phyloP scores from a whole-genome alignment of 805 yeast species.

The Candida verbasci region DNA sequence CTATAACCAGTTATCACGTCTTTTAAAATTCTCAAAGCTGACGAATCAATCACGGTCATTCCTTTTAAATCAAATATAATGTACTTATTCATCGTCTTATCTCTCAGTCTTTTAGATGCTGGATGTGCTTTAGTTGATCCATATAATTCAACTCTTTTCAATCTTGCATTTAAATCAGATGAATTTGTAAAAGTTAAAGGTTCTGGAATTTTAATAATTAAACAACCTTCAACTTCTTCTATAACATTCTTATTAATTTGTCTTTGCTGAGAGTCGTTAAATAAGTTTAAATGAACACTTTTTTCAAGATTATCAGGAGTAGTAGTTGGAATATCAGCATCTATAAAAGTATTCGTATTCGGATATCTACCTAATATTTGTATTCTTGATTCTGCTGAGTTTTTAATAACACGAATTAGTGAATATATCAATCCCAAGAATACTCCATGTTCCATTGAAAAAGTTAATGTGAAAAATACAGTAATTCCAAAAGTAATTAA shows the following conservation, averaged over 20 bases:
- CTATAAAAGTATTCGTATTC: constrained; percentile 36
- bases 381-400: constrained; percentile 40
- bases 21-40: constrained; percentile 35
- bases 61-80: constrained; percentile 40
- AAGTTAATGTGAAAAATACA: constrained; percentile 34
- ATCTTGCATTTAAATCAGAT: constrained; percentile 33
- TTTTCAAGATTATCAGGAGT: constrained; percentile 7
- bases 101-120: constrained; percentile 32
- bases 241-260: constrained; percentile 31
- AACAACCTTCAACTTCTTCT: constrained; percentile 43
- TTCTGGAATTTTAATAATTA: constrained; percentile 40
- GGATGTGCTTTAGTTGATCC: constrained; percentile 44
- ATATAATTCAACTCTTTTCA: constrained; percentile 37
- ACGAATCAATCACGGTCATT: constrained; percentile 39
- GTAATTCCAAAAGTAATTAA: constrained; percentile 44
- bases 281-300: constrained; percentile 22
- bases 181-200: constrained; percentile 41
- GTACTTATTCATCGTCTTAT: constrained; percentile 35
- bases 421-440: constrained; percentile 83
- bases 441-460: constrained; percentile 85
- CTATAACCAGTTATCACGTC: constrained; percentile 26
- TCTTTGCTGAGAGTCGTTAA: constrained; percentile 31
- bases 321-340: constrained; percentile 31
- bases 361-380: constrained; percentile 42
- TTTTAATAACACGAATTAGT: constrained; percentile 58